A percentile compares a stretch with the other conserved stretches of the same genome.
Evolutionary conservation across 2,329 filamentous ascomycete genomes (phyloP).

Genomic region (Atkinsonella hypoxylon): DNA sequence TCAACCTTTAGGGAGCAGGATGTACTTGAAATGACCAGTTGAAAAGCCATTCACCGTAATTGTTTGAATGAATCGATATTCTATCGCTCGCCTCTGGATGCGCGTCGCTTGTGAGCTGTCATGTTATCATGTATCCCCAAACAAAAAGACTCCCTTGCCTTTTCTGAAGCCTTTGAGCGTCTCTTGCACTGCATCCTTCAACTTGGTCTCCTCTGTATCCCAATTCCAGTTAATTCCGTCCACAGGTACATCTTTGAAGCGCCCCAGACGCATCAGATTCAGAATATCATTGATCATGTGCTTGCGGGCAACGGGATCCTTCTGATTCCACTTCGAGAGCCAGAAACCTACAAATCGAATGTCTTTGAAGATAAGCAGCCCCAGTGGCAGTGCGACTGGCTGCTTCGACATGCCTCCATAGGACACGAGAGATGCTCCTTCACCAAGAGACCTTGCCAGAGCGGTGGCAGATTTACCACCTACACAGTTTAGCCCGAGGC

Average conservation of each 20-base stretch:
- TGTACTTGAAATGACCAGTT: background rate
- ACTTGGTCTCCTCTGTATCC: conserved; percentile 57
- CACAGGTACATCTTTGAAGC: conserved; percentile 76
- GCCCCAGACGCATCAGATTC: conserved; percentile 57
- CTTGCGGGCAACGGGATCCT: conserved; percentile 60
- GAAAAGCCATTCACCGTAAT: too few species aligned
- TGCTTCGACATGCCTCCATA: conserved; percentile 94
- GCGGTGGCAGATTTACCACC: conserved; percentile 75
- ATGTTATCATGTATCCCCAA: conserved; percentile 41
- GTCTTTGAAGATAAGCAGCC: conserved; percentile 86
- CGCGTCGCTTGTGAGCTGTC: background rate
- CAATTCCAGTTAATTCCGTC: conserved; percentile 73
- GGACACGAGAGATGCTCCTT: conserved; percentile 68
- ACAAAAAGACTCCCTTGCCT: conserved; percentile 86
- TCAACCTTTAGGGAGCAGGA: background rate
- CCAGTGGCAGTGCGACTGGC: conserved; percentile 69
- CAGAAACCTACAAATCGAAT: conserved; percentile 86
- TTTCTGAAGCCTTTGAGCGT: conserved; percentile 74
- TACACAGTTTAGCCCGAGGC: conserved; percentile 83
- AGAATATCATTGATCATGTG: conserved; percentile 78
- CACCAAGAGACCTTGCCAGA: conserved; percentile 61
- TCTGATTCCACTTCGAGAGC: conserved; percentile 81
- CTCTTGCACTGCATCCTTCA: conserved; percentile 67
- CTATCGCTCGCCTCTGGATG: background rate
- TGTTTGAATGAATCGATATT: background rate